Conservation (phyloP, 352 stramenopile species). For the Phytophthora boehmeriae region DNA sequence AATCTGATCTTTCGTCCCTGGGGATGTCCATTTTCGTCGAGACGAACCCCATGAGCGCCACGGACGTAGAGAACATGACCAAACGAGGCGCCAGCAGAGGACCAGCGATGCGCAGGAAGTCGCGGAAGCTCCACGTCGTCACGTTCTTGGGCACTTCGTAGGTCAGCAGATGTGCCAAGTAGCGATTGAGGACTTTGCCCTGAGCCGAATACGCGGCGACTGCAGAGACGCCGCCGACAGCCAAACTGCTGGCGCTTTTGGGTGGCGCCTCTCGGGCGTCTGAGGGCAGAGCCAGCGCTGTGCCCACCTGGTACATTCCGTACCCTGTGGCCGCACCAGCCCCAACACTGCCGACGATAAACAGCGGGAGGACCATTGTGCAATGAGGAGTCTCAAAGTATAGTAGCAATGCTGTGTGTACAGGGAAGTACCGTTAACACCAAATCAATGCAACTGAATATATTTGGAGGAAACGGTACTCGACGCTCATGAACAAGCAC, state of each 20-base stretch:
- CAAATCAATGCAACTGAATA: too few species aligned
- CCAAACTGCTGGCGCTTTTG: conserved; percentile 48
- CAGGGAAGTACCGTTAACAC: too few species aligned
- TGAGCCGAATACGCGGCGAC: conserved; percentile 58
- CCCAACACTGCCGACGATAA: conserved; percentile 60
- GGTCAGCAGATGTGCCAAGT: conserved; percentile 66
- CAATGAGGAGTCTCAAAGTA: not conserved
- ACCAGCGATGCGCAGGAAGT: conserved; percentile 69
- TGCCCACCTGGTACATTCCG: conserved; percentile 72
- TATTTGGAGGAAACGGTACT: too few species aligned
- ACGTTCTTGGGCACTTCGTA: conserved; percentile 78
- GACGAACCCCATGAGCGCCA: conserved; percentile 73
- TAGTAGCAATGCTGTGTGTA: not conserved
- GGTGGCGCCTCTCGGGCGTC: conserved; percentile 34
- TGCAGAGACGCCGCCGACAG: conserved; percentile 37
- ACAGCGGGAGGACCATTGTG: conserved; percentile 72
- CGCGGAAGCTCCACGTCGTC: conserved; percentile 65
- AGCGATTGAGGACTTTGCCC: conserved; percentile 54
- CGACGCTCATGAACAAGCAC: too few species aligned
- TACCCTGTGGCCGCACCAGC: conserved; percentile 57
- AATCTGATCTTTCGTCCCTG: conserved; percentile 8
- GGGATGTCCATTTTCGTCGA: conserved; percentile 62
- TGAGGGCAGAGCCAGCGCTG: conserved; percentile 46
- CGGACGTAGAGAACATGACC: conserved; percentile 70
- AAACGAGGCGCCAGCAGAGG: conserved; percentile 63